Conservation (phyloP, 192 early-diverging fungal genomes). For the Dissophora ornata region DNA sequence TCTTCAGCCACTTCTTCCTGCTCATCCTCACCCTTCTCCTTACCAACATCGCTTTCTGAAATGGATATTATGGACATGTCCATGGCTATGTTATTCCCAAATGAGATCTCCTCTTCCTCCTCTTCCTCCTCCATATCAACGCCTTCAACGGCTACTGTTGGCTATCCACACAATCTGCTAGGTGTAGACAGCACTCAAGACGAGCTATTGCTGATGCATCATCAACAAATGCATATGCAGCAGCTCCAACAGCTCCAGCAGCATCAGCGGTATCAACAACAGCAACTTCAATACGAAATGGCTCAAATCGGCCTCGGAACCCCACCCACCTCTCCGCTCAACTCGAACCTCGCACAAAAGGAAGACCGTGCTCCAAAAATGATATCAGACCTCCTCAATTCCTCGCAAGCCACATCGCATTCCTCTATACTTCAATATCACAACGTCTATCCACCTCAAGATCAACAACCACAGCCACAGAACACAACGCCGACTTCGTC, state of each 20-base stretch:
- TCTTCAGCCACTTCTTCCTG: constrained; percentile 10
- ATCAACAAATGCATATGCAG: constrained; percentile 21
- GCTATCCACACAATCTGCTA: constrained; percentile 15
- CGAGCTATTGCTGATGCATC: constrained; percentile 13
- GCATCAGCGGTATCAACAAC: constrained; percentile 23
- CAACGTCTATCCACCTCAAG: background rate
- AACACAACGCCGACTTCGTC: background rate
- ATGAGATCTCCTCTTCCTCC: constrained; percentile 8
- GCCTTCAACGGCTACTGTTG: background rate
- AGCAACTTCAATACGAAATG: constrained; percentile 35
- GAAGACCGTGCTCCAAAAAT: too few relatives aligned
- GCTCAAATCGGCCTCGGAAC: constrained; percentile 29
- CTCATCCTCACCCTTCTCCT: constrained; percentile 29
- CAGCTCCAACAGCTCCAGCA: constrained; percentile 20
- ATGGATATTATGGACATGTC: constrained; percentile 44
- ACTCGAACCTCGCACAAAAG: background rate
- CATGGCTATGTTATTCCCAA: constrained; percentile 47
- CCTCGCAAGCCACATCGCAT: too few relatives aligned
- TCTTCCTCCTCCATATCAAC: constrained; percentile 8
- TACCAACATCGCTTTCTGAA: constrained; percentile 18
- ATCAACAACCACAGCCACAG: constrained; percentile 5
- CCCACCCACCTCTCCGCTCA: constrained; percentile 4
- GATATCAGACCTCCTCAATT: too few relatives aligned
- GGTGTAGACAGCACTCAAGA: constrained; percentile 8
- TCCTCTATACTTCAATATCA: too few relatives aligned